Evolutionary conservation across 176 grass and related monocot species (phyloP), one percentile per base, ranked within the genome.

Genomic region (Aegilops tauschii): DNA sequence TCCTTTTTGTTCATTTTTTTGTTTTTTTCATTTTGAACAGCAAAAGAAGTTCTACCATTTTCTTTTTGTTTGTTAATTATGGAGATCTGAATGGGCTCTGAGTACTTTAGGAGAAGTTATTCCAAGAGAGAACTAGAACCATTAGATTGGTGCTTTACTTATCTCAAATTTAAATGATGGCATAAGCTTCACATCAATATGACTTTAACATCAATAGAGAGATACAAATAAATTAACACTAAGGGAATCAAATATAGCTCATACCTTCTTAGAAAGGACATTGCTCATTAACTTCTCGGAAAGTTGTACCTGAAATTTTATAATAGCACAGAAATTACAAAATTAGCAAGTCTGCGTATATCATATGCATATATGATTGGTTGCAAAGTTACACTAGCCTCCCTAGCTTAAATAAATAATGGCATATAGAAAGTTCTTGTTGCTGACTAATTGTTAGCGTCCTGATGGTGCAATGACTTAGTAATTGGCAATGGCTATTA

Each of bases 211-310:
- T 5, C 58, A 79, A 16, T 21, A 35, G 73, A 83, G 45, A 45
- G 36, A 73, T 83, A n/a, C 58, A 79, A 87, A 47, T 17, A 74
- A 34, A 58, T 21, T 44, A 37, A 20, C 4, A 52, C 17, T 52
- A 27, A 58, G 18, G 56, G 42, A 66, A 21, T 14, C 9, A 61
- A 66, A 34, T 70, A 80, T 36, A 76, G 74, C 11, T 61, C 47
- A 16, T 79, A 95, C 93, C 96, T 98, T 98, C 87, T 93, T 95
- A 83, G 90, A 95, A 76, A 95, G 81, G 74, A 98, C 87, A 86
- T 94, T 98, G 73, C 96, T 98, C 96, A 98, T 95, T 81, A 98
- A 91, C 84, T 89, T 94, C 90, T 98, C 96, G 5, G 96, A 92
- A 89, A 98, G 96, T 80, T 94, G 96, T 69, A 98, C 96, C 96